A percentile compares a stretch with the other conserved stretches of the same genome.
These are phyloP conservation scores for Mortierella claussenii DNA, from an alignment of 192 early-diverging fungal species.

Conservation along the genomic window DNA sequence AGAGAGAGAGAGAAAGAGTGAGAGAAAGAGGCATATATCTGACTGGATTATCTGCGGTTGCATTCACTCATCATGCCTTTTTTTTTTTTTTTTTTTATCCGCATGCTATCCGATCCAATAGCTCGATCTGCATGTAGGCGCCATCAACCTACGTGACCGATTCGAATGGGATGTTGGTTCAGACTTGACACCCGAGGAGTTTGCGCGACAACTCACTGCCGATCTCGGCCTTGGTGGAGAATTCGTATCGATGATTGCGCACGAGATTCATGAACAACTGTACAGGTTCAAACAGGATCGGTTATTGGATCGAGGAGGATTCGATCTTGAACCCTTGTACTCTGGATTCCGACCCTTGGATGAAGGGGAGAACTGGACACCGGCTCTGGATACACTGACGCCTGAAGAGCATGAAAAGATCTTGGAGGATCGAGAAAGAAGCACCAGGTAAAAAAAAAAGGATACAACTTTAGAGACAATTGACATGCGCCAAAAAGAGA, in stretches of 20 bases:
- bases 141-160: constrained; percentile 80
- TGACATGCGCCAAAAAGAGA: too few species aligned
- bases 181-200: constrained; percentile 74
- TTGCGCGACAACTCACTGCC: constrained; percentile 69
- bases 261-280: constrained; percentile 80
- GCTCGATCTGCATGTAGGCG: constrained; percentile 87
- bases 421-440: constrained; percentile 64
- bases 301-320: constrained; percentile 56
- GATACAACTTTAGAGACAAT: too few species aligned
- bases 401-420: constrained; percentile 70
- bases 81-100: constrained; percentile 7
- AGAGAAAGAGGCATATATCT: too few species aligned
- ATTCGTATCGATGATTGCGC: constrained; percentile 79
- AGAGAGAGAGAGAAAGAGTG: too few species aligned
- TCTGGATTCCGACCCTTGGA: constrained; percentile 58
- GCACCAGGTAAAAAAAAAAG: constrained; percentile 57
- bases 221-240: constrained; percentile 86
- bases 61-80: background rate
- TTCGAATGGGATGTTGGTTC: constrained; percentile 92
- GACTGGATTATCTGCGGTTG: too few species aligned
- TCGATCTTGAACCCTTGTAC: constrained; percentile 54
- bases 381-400: constrained; percentile 64
- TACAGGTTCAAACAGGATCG: constrained; percentile 64
- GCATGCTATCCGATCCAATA: constrained; percentile 23
- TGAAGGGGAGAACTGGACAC: constrained; percentile 61